Evolutionary conservation across 2,329 filamentous ascomycete species (phyloP), one percentile per base, ranked within the genome.

Genomic region (Fusarium humuli): DNA sequence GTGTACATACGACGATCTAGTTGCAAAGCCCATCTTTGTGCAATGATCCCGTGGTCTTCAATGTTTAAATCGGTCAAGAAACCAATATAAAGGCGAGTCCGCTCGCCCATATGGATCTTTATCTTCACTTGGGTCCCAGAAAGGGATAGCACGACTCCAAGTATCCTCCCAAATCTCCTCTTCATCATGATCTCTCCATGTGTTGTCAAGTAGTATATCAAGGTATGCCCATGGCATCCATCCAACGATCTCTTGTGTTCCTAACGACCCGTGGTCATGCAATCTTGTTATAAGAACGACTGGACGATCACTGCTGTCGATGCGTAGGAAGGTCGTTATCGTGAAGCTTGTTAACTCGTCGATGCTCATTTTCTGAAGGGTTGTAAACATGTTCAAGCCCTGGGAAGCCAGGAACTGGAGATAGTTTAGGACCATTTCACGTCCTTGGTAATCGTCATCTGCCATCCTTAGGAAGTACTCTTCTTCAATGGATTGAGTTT

Each of bases 171-270:
- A 48, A 5, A 18, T 32, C 32, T 3, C 32, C 5, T 18, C 32
- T 10, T 1, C 8, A 11, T 20, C 18, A 3, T 5, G 4, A 8
- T 22, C 4, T 11, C 1, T 0, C n/a, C 14, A 48, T 32, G 2
- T 11, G 16, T 7, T 3, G 20, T 14, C n/a, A 13, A 32, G 27
- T 18, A 22, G 3, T 7, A 7, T 7, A 16, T 14, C 13, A 12
- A 48, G 9, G 9, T 22, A 22, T n/a, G 13, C 27, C 45, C 45
- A 48, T 10, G 23, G 22, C 11, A 25, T 4, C 41, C 30, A 32
- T 4, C 7, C 7, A 7, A 1, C 7, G 30, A 4, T 32, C 30
- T 34, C 30, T 9, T 18, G 30, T 34, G 42, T 44, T 16, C 23
- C 22, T 45, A 25, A 45, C 7, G 14, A 3, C 13, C 7, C 13